Evolutionary conservation across 2,329 filamentous ascomycete species (phyloP), one percentile per base, ranked within the genome.

Genomic region (Annulohypoxylon truncatum): DNA sequence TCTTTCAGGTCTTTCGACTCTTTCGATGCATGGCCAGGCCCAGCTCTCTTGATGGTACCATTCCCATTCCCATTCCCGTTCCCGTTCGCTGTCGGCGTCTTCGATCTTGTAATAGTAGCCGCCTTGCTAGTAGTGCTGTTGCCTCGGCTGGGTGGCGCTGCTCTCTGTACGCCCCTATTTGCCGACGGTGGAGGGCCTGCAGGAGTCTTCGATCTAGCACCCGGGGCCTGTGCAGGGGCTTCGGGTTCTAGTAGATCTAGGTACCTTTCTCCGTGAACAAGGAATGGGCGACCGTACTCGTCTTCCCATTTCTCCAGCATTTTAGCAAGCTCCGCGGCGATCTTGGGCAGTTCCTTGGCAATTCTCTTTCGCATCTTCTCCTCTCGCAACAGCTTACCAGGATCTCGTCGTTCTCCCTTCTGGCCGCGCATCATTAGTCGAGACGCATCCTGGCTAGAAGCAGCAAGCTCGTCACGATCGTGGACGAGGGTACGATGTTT

Each of bases 331-430:
- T 98, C 94, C 0, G 86, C 86, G 62, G 95, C 90, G 44, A 99
- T 86, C 82, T 97, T 98, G 60, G 96, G 96, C 28, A 99, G 83
- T 76, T 99, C 96, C 79, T 98, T 99, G 24, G 94, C 87, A 67
- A 99, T 97, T 62, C 94, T 88, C 87, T 99, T 99, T 65, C 96
- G 90, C 93, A 97, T 97, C 86, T 98, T 99, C 82, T 99, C 96
- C 77, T 99, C 96, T 28, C 96, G 88, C 55, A 99, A 84, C 13
- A 99, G 85, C 80, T 97, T 96, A 53, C 94, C 95, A 2, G 96
- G 96, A 76, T 99, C 96, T 68, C 96, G 92, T 79, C 90, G 93
- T 82, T 98, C 95, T 58, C 95, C 95, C 81, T 97, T 97, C 71
- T 93, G 90, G 2, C 94, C 94, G 66, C 95, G 93, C 73, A 90